Evolutionary conservation across 176 grass and related monocot species (phyloP), one percentile per base, ranked within the genome.

Genomic region (Oryza glaberrima): DNA sequence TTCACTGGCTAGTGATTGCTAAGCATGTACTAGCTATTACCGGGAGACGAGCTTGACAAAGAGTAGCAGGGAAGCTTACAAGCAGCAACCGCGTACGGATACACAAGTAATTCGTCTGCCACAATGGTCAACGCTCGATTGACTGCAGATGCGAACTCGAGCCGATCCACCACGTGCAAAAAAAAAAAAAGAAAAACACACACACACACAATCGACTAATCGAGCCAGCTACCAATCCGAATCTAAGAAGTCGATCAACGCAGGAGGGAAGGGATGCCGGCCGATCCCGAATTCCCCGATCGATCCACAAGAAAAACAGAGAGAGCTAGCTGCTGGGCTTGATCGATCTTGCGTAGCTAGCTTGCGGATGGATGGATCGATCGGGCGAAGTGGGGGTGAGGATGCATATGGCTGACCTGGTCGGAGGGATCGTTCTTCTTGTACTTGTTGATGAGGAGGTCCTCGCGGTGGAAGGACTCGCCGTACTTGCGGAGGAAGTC

Each of bases 381-480:
- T 56, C 16, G 49, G 15, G 49, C 49, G 51, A 30, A 30, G 28
- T 15, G 0, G 14, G 13, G 49, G 49, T 15, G 52, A 17, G 52
- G 4, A 0, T 36, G 28, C 28, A 30, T 30, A 2, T 26, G 19
- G 20, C 77, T 80, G 73, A 98, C 96, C 90, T 95, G 96, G 73
- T 98, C 91, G 38, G 88, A 47, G 28, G 91, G 86, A 48, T 88
- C 91, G 79, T 93, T 91, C 93, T 94, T 98, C 91, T 88, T 92
- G 80, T 81, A 90, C 84, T 98, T 98, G 89, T 83, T 98, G 91
- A 98, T 94, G 56, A 84, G 88, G 82, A 98, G 91, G 74, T 98
- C 96, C 67, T 98, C 96, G 80, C 96, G 89, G 82, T 88, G 83
- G 79, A 93, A 79, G 73, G 79, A 66, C 77, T 98, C 96, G 76